A percentile compares a stretch with the other conserved stretches of the same genome.
These are phyloP conservation scores for Allomyces javanicus DNA, from an alignment of 192 early-diverging fungal species.

Conservation along the genomic window DNA sequence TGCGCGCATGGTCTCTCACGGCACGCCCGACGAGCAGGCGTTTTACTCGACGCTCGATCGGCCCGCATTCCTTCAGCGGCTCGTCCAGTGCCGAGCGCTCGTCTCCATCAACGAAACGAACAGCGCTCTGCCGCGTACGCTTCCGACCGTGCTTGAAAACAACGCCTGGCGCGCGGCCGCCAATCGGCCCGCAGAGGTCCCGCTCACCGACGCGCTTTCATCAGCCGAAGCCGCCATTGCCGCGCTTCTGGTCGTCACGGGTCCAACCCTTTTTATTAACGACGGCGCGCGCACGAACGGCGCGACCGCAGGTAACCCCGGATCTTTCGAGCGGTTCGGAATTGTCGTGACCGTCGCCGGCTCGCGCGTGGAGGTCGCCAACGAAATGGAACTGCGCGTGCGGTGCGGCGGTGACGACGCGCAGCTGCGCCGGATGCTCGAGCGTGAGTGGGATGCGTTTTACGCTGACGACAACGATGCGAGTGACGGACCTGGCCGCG, in stretches of 20 bases:
- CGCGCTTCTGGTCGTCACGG: conserved; percentile 10
- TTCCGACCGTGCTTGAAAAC: neutral
- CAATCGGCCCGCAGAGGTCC: neutral
- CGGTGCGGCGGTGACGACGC: neutral
- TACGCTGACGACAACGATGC: too few species aligned
- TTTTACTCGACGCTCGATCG: conserved; percentile 5
- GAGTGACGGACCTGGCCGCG: too few species aligned
- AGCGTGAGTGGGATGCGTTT: too few species aligned
- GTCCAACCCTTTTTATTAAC: conserved; percentile 13
- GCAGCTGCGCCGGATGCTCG: too few species aligned
- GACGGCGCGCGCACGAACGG: conserved; percentile 8
- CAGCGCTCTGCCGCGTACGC: conserved; percentile 5
- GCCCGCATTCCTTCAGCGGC: conserved; percentile 6
- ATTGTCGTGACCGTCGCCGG: conserved; percentile 12
- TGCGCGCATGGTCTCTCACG: conserved; percentile 2
- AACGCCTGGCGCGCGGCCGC: neutral
- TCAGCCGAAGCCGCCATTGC: conserved; percentile 16
- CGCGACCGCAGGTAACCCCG: neutral
- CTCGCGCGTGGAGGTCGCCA: conserved; percentile 9
- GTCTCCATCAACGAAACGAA: conserved; percentile 7
- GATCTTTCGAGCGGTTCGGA: conserved; percentile 4
- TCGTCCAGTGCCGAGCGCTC: conserved; percentile 10
- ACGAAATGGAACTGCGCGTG: conserved; percentile 7
- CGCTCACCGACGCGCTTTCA: conserved; percentile 10
- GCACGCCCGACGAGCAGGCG: conserved; percentile 2